Conservation (phyloP, 805 yeast species). For the Nakazawaea anatomiae region DNA sequence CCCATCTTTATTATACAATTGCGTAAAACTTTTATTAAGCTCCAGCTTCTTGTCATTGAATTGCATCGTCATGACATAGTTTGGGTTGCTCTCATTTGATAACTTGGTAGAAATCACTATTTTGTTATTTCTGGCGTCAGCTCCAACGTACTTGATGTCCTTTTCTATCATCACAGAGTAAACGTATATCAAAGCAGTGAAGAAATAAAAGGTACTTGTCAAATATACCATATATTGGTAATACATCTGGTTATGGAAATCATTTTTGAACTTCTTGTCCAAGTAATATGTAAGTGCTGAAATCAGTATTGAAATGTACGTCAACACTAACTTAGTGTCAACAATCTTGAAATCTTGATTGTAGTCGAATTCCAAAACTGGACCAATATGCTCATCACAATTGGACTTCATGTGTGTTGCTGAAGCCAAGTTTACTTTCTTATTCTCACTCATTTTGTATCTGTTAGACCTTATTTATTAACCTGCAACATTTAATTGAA, state of each 20-base stretch:
- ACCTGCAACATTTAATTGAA: no score
- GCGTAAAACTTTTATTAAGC: slow-evolving; percentile 27
- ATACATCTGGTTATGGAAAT: slow-evolving; percentile 32
- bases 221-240: slow-evolving; percentile 28
- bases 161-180: slow-evolving; percentile 31
- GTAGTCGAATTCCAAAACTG: slow-evolving; percentile 37
- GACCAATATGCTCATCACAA: slow-evolving; percentile 42
- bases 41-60: slow-evolving; percentile 17
- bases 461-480: not conserved
- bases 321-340: slow-evolving; percentile 45
- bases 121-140: slow-evolving; percentile 23
- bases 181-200: slow-evolving; percentile 30
- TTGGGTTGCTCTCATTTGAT: slow-evolving; percentile 37
- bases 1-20: slow-evolving; percentile 43
- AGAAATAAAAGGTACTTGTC: slow-evolving; percentile 31
- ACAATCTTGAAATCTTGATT: slow-evolving; percentile 37
- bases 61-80: slow-evolving; percentile 31
- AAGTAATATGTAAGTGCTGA: slow-evolving; percentile 40
- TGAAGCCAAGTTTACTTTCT: slow-evolving; percentile 32
- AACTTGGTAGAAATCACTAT: slow-evolving; percentile 31
- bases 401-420: slow-evolving; percentile 40
- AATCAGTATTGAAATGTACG: slow-evolving; percentile 37
- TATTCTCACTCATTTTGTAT: slow-evolving; percentile 4
- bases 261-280: slow-evolving; percentile 39
- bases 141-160: slow-evolving; percentile 42